Evolutionary conservation across 2,329 filamentous ascomycete species (phyloP), one percentile per base, ranked within the genome.

Genomic region (Sphaceloma murrayae): DNA sequence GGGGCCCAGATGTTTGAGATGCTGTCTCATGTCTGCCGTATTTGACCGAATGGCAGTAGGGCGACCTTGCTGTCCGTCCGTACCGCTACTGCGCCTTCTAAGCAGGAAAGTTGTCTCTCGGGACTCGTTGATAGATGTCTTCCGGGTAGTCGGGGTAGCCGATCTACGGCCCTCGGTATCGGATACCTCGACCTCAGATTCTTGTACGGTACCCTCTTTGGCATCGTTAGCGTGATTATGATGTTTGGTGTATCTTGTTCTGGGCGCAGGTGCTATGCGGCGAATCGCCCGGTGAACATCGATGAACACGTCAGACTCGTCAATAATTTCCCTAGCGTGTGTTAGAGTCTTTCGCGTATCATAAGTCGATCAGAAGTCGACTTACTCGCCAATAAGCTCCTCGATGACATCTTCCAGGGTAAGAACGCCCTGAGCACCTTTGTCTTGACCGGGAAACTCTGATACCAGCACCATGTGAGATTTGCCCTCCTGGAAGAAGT

Each of bases 401-500:
- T 98, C 91, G 58, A 98, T 98, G 3, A 98, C 91, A 62, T 98
- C 91, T 62, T 98, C 91, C 2, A 98, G 68, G 0, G 91, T 98
- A 11, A 98, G 86, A 3, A 98, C 91, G 46, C 91, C 91, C 9
- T 94, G 69, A 4, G 88, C 87, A 34, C 91, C 91, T 56, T 84
- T 80, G 56, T 94, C 81, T 52, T 93, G 85, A n/a, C 89, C 88
- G 1, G 91, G 91, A 52, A 68, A 75, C 56, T 94, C 85, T 0
- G 89, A 95, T 6, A 96, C 91, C 19, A 98, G 70, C 0, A 96
- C 89, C 88, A 98, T 94, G 63, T 98, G 91, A 1, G 88, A 94
- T 62, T 98, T 98, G 56, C 91, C 91, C 68, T 98, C 91, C 63
- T 98, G 91, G 69, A 98, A 98, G 65, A 95, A 98, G 67, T 98